Base-by-base conservation (phyloP, 2,329 filamentous ascomycete species). In the Magnaporthiopsis incrustans region DNA sequence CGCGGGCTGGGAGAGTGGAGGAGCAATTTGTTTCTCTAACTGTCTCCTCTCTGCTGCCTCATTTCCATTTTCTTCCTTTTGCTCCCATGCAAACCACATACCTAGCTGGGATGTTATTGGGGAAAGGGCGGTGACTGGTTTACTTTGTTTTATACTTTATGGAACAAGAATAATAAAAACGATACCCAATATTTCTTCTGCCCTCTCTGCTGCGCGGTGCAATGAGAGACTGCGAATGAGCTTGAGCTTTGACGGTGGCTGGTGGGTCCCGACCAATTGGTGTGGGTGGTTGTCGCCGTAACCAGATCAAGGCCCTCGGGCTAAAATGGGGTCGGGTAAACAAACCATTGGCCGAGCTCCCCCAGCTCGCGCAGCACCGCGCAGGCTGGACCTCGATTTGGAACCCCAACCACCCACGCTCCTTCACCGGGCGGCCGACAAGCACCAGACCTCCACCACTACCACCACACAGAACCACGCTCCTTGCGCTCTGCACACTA, bases 271-370 rank as follows among this genome's bases (percentile, higher is more conserved):
- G 5, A 2, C 18, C 44, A 53, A 53, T 53, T 53, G 44, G 44
- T 53, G n/a, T n/a, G 44, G 44, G 44, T 53, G 22, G 44, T 53
- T 53, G 44, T 53, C 44, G 44, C 44, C 44, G 44, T 53, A 53
- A 53, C 44, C 44, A 53, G 44, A 53, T 53, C 44, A 53, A 53
- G 44, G 44, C 44, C 44, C 44, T 53, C 44, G 44, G 44, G 22
- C 44, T 22, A 53, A 53, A 53, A 53, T 53, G 44, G 44, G 44
- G 44, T n/a, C 44, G 44, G 68, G 70, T 74, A 73, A 73, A 74
- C 72, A 74, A 74, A 69, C 67, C 65, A 69, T 68, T 67, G 68
- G 65, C 64, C 65, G 64, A 65, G 64, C 22, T 25, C 44, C 44
- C 30, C 44, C 44, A 53, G 44, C 44, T 53, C 44, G 44, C 18